Evolutionary conservation across 257 asterid species (phyloP).

Genomic region (Salvia miltiorrhiza): DNA sequence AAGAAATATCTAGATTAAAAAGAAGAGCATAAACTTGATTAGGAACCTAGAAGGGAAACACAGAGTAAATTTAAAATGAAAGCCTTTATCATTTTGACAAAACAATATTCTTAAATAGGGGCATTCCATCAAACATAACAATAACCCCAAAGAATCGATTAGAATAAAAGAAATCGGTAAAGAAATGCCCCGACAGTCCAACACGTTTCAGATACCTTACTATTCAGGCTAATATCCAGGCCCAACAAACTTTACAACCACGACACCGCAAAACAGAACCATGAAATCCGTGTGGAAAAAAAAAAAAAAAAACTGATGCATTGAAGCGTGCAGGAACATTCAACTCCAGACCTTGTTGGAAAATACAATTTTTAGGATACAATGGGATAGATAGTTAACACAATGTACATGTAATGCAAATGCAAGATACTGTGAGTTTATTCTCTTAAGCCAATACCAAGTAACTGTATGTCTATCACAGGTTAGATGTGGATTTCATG

Average conservation of each 20-base stretch:
- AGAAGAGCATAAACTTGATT: background rate
- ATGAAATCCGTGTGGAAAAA: background rate
- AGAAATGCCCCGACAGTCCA: no score
- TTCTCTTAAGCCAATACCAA: background rate
- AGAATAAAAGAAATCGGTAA: no score
- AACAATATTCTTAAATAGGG: no score
- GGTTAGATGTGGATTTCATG: background rate
- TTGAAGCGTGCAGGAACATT: background rate
- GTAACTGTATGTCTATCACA: background rate
- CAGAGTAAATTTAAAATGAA: background rate
- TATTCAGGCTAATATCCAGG: background rate
- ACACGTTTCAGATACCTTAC: background rate
- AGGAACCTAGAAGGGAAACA: background rate
- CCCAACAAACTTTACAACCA: background rate
- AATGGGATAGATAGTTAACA: background rate
- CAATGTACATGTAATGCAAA: background rate
- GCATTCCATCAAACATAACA: background rate
- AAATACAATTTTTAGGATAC: background rate
- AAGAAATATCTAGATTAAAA: background rate
- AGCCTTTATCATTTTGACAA: background rate
- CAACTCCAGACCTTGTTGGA: background rate
- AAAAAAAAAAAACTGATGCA: background rate
- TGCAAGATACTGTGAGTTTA: background rate
- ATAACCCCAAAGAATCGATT: background rate
- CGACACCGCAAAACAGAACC: background rate